Conservation (phyloP, 2,329 filamentous ascomycete genomes). For the Botryosphaeria dothidea region DNA sequence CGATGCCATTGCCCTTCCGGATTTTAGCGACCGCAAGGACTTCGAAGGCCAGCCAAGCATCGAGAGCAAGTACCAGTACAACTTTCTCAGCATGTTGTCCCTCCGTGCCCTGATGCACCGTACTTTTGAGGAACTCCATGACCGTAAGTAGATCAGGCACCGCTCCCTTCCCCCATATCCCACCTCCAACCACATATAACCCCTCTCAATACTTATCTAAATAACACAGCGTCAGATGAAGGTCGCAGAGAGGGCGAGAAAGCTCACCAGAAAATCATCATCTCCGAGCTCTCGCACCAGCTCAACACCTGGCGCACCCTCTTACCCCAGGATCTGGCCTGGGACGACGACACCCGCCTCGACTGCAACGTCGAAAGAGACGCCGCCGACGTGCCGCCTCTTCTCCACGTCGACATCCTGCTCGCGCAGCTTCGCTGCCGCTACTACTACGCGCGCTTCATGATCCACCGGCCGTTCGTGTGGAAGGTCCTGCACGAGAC, state of each 20-base stretch:
- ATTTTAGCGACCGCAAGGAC: slow-evolving; percentile 40
- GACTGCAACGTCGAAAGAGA: background rate
- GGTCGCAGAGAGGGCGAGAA: slow-evolving; percentile 22
- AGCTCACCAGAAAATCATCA: slow-evolving; percentile 25
- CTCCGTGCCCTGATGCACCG: slow-evolving; percentile 55
- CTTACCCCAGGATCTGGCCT: slow-evolving; percentile 56
- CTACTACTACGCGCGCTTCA: slow-evolving; percentile 23
- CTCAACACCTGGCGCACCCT: slow-evolving; percentile 60
- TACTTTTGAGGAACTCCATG: slow-evolving; percentile 54
- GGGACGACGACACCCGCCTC: slow-evolving; percentile 49
- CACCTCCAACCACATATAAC: background rate
- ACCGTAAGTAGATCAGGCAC: slow-evolving; percentile 44
- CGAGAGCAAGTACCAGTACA: slow-evolving; percentile 50
- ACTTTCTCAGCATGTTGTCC: slow-evolving; percentile 62
- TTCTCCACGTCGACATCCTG: slow-evolving; percentile 30
- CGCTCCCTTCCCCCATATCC: too few species aligned
- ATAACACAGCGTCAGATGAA: background rate
- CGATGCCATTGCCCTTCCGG: slow-evolving; percentile 54
- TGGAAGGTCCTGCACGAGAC: slow-evolving; percentile 32
- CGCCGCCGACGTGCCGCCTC: background rate
- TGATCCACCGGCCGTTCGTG: slow-evolving; percentile 22
- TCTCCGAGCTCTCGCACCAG: slow-evolving; percentile 55
- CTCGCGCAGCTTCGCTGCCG: slow-evolving; percentile 22
- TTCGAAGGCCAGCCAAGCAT: background rate
- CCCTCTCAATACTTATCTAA: background rate